Conservation (phyloP, 1,139 yeast species). For the Saccharomyces pastorianus region DNA sequence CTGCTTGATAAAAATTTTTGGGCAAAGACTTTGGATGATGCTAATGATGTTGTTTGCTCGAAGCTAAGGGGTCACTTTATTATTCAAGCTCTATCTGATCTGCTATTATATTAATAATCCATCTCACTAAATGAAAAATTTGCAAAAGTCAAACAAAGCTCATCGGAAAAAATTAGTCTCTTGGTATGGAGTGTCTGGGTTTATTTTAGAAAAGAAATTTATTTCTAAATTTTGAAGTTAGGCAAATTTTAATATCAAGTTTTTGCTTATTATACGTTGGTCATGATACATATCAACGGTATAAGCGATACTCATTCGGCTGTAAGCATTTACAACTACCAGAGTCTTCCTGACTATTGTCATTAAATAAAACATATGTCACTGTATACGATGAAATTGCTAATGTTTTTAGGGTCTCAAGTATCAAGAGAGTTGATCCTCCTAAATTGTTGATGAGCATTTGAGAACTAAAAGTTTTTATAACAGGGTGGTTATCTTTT, state of each 20-base stretch:
- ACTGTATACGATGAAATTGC: too few relatives aligned
- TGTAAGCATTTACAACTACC: background rate
- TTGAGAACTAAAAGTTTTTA: background rate
- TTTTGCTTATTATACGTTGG: background rate
- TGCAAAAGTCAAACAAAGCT: constrained; percentile 4
- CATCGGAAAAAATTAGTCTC: constrained; percentile 8
- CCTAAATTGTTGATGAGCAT: too few relatives aligned
- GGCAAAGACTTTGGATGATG: background rate
- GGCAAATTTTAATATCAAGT: too few relatives aligned
- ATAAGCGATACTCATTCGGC: too few relatives aligned
- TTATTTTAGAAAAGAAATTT: background rate
- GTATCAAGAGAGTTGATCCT: background rate
- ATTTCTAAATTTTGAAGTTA: too few relatives aligned
- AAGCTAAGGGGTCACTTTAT: too few relatives aligned
- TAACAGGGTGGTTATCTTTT: background rate
- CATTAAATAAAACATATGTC: too few relatives aligned
- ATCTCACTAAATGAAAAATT: background rate
- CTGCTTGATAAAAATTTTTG: background rate
- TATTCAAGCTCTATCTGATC: too few relatives aligned
- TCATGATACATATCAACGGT: too few relatives aligned
- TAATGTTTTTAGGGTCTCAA: background rate
- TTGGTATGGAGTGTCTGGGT: background rate
- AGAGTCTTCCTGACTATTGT: too few relatives aligned
- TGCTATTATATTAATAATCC: background rate
- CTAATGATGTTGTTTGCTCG: background rate